These are phyloP conservation scores for Colletotrichum sp. DNA, from an alignment of 2,329 filamentous ascomycete species.

Conservation along the genomic window DNA sequence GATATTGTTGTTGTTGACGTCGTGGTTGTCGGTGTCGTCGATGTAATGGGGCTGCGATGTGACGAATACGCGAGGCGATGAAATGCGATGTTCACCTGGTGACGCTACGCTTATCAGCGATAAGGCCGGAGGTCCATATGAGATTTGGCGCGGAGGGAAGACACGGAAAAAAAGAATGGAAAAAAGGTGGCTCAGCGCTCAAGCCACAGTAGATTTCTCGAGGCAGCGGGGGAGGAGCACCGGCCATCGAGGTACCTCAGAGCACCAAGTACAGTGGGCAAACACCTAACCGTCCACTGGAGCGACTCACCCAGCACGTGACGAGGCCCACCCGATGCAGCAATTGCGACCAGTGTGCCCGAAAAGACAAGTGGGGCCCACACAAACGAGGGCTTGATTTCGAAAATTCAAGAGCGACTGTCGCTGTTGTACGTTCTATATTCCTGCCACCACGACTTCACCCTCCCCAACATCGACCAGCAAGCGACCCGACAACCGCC, in stretches of 20 bases:
- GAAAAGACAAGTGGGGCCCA: not conserved
- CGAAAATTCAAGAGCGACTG: conserved; percentile 34
- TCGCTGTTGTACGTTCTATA: conserved; percentile 19
- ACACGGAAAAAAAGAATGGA: not conserved
- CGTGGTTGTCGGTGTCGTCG: not conserved
- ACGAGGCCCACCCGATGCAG: not conserved
- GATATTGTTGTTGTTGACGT: not conserved
- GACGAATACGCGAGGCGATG: not conserved
- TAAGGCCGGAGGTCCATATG: not conserved
- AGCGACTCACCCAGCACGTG: not conserved
- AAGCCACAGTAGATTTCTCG: not conserved
- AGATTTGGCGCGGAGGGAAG: not conserved
- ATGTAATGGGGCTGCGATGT: not conserved
- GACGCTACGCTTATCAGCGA: not conserved
- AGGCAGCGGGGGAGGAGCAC: not conserved
- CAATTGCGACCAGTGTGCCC: not conserved
- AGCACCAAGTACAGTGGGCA: not conserved
- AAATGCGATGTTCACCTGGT: not conserved
- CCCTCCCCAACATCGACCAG: conserved; percentile 55
- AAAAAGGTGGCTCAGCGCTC: not conserved
- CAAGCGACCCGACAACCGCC: conserved; percentile 48
- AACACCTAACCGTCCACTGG: not conserved
- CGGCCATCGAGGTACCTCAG: not conserved
- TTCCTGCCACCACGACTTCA: conserved; percentile 41
- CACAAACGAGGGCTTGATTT: conserved; percentile 26